Evolutionary conservation across 495 filamentous ascomycete genomes (phyloP), one percentile per base, ranked within the genome.

Genomic region (Penicillium argentinense): DNA sequence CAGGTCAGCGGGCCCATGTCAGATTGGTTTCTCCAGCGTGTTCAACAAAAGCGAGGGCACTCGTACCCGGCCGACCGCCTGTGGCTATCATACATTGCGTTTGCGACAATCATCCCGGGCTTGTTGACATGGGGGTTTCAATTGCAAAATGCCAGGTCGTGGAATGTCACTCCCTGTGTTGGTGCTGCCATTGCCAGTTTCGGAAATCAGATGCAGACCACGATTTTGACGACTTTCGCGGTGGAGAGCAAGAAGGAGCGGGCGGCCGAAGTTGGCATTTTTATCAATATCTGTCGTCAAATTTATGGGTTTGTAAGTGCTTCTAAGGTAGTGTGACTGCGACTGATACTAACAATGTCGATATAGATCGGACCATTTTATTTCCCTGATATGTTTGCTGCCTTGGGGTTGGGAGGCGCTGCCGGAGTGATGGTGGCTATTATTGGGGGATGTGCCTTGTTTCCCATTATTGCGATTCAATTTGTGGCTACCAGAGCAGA

Each of bases 151-250:
- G 60, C 64, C 0, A 49, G 33, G 0, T 27, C 32, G 2, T 70
- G 64, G 64, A 66, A 66, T 44, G 57, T 70, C 0, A 64, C 62
- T 1, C 64, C 64, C 1, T 63, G 60, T 23, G 39, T 70, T 11
- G 64, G 67, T 17, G 59, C 59, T 11, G 62, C 58, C 1, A 66
- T 70, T 33, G 62, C 64, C 1, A 63, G 56, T 17, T 64, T 66
- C 34, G 67, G 64, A 1, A 68, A 64, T 14, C 67, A 70, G 29
- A 57, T 68, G 30, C 48, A 68, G 12, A 64, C 64, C 0, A 70
- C 64, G 0, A 66, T 62, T 30, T 38, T 64, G 16, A 62, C 59
- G 1, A 56, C 67, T 0, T 68, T 60, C 42, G 63, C 55, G 0
- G 60, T 67, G 1, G 66, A 70, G 17, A 58, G 64, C 21, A 56